A percentile compares a stretch with the other conserved stretches of the same genome.
Conservation (phyloP, 1,139 yeast species). For the Yamadazyma siamensis region DNA sequence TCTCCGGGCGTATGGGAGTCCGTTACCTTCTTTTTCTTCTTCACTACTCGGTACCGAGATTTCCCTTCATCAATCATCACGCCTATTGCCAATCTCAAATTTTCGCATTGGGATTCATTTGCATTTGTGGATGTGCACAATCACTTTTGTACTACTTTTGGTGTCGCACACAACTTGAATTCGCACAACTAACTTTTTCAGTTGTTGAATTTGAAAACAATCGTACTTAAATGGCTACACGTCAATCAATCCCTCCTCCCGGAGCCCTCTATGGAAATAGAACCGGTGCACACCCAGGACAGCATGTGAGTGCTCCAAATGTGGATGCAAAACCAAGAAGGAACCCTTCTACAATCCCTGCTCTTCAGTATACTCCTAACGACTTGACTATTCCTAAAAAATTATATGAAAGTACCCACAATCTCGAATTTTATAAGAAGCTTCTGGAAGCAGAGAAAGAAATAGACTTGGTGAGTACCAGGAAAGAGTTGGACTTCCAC, state of each 20-base stretch:
- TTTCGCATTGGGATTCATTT: constrained; percentile 43
- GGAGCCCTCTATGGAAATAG: constrained; percentile 1
- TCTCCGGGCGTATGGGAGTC: constrained; percentile 6
- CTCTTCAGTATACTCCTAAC: constrained; percentile 59
- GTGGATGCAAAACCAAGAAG: constrained; percentile 23
- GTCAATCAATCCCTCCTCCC: constrained; percentile 10
- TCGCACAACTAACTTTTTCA: no score
- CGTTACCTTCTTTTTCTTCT: constrained; percentile 10
- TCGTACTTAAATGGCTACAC: constrained; percentile 11
- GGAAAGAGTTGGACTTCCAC: constrained; percentile 83
- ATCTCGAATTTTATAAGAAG: constrained; percentile 65
- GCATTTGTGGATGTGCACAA: no score
- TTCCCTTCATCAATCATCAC: constrained; percentile 7
- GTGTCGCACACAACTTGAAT: no score
- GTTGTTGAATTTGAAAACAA: no score
- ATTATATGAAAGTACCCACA: constrained; percentile 65
- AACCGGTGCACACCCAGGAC: constrained; percentile 2
- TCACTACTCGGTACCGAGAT: constrained; percentile 12
- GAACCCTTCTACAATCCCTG: constrained; percentile 38
- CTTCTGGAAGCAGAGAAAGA: constrained; percentile 75
- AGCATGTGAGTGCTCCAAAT: not conserved
- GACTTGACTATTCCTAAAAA: constrained; percentile 64
- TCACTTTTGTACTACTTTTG: no score
- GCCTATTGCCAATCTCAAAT: constrained; percentile 34
- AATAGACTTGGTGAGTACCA: constrained; percentile 74